Evolutionary conservation across 2,329 filamentous ascomycete species (phyloP), one percentile per base, ranked within the genome.

Genomic region (Penicillium sp.): DNA sequence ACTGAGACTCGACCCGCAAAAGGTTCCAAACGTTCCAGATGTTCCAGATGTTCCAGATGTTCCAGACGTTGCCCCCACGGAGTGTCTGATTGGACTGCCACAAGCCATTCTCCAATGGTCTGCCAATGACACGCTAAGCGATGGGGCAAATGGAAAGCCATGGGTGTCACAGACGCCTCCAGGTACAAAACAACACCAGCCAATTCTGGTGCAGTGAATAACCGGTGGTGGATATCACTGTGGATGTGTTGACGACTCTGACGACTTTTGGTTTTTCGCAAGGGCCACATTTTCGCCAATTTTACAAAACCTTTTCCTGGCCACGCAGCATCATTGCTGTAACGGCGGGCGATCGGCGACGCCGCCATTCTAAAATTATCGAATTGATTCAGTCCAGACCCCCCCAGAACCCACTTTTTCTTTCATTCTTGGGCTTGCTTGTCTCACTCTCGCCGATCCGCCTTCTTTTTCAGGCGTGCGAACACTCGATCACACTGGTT

Each of bases 291-390:
- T 26, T 29, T 15, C 12, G 27, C 44, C 39, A 42, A 37, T 50
- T 52, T 26, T 29, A 20, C 12, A 7, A 18, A 26, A 42, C 1
- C n/a, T 29, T 29, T 27, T 26, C 10, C 23, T 42, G 39, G 21
- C 26, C 24, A 27, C 21, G 7, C 39, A 41, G 21, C 39, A 42
- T 42, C 39, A 42, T 29, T 42, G 26, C 24, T 27, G 39, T 21
- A 57, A 45, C 37, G 46, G 43, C 36, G 12, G 17, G 3, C 36
- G 56, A 56, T 60, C 57, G 51, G 48, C 52, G 32, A 45, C 26
- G 20, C 37, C 32, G 44, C 47, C 29, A 46, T 49, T 59, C 59
- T 61, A 61, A 60, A 52, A 53, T 60, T 61, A 61, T 59, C 51
- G 36, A 34, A 36, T 26, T 27, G 45, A 39, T 32, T 9, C 9